A percentile compares a stretch with the other conserved stretches of the same genome.
These are phyloP conservation scores for Brassica carinata DNA, from an alignment of 345 rosid genomes.

Conservation along the genomic window DNA sequence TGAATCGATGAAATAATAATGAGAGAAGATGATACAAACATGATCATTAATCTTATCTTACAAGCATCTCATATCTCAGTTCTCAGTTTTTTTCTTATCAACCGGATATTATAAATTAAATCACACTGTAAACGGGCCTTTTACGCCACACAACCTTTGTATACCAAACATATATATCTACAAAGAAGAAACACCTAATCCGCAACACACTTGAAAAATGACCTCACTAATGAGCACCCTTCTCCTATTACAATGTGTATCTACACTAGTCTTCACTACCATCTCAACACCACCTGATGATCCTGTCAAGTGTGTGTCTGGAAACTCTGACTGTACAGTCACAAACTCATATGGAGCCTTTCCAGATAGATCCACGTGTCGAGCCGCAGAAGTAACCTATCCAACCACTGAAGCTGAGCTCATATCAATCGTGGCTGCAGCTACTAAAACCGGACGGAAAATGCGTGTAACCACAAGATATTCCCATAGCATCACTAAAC, in stretches of 20 bases:
- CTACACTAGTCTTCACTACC: background rate
- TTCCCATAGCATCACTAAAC: conserved; percentile 18
- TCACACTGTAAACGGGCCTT: background rate
- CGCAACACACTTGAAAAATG: background rate
- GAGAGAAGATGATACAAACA: conserved; percentile 23
- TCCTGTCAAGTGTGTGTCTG: conserved; percentile 10
- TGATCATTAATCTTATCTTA: conserved; percentile 34
- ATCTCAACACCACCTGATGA: conserved; percentile 23
- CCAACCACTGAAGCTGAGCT: conserved; percentile 9
- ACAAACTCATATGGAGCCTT: conserved; percentile 13
- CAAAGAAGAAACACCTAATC: background rate
- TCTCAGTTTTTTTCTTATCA: conserved; percentile 20
- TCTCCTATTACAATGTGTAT: background rate
- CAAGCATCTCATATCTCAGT: conserved; percentile 32
- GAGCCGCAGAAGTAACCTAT: conserved; percentile 1
- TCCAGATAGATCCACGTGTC: conserved; percentile 11
- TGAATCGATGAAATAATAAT: conserved; percentile 15
- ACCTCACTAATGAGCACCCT: conserved; percentile 7
- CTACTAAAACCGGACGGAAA: conserved; percentile 1
- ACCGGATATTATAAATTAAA: background rate
- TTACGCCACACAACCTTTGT: conserved; percentile 5
- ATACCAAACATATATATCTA: background rate
- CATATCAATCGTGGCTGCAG: conserved; percentile 8
- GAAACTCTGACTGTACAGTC: conserved; percentile 10
- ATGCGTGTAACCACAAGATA: conserved; percentile 21